A percentile compares a stretch with the other conserved stretches of the same genome.
Evolutionary conservation across 1,284 basidiomycete species (phyloP).

Genomic region (Polyporus tsugae): DNA sequence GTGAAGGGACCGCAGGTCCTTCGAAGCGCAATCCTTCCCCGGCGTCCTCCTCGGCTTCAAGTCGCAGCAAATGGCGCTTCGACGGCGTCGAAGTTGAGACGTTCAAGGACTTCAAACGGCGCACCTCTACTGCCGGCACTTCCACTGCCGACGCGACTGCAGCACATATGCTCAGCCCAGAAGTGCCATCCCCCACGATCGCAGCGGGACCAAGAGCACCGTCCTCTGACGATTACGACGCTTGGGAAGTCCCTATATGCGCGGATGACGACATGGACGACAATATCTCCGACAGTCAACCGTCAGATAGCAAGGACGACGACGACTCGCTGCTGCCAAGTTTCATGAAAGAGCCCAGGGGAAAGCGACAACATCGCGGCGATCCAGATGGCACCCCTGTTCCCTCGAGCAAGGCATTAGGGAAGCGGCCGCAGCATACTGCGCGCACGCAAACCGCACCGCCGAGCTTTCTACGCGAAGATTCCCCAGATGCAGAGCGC

Average conservation of each 20-base stretch:
- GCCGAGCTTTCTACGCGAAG: slow-evolving; percentile 16
- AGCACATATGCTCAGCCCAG: slow-evolving; percentile 8
- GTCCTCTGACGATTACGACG: slow-evolving; percentile 29
- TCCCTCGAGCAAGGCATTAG: slow-evolving; percentile 9
- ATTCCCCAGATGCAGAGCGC: not conserved
- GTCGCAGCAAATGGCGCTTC: slow-evolving; percentile 15
- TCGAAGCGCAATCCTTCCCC: not conserved
- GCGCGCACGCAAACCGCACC: slow-evolving; percentile 28
- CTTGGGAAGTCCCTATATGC: slow-evolving; percentile 29
- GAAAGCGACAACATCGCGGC: not conserved
- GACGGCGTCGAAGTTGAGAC: slow-evolving; percentile 15
- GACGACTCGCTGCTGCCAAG: slow-evolving; percentile 26
- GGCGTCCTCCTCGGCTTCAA: not conserved
- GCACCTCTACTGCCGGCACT: not conserved
- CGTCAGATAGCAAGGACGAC: slow-evolving; percentile 5
- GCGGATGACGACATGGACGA: slow-evolving; percentile 14
- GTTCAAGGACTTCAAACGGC: slow-evolving; percentile 1
- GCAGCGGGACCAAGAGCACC: not conserved
- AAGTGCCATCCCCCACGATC: slow-evolving; percentile 11
- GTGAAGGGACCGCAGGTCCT: not conserved
- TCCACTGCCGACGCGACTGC: slow-evolving; percentile 10
- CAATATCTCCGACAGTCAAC: slow-evolving; percentile 27
- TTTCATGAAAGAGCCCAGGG: slow-evolving; percentile 21
- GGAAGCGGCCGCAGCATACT: not conserved
- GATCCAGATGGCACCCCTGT: not conserved